Evolutionary conservation across 139 green algal species (phyloP).

Genomic region (Mesotaenium endlicherianum): DNA sequence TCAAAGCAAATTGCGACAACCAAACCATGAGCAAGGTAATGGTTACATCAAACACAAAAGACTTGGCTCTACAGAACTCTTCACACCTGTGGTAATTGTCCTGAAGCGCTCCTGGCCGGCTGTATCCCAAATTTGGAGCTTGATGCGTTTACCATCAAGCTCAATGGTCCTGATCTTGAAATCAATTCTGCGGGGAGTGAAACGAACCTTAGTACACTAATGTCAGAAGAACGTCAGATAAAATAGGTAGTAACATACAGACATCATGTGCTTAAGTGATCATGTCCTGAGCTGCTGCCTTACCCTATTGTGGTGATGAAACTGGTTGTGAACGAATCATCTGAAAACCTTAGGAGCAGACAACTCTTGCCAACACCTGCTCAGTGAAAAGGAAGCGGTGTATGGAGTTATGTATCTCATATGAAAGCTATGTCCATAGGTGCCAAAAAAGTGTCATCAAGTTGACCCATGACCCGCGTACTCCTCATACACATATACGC

Average conservation of each 20-base stretch:
- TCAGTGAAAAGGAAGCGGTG: conserved; percentile 30
- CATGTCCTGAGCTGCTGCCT: too few relatives aligned
- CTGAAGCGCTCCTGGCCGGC: conserved; percentile 96
- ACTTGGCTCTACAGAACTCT: not conserved
- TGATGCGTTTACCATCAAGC: conserved; percentile 89
- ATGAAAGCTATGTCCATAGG: too few relatives aligned
- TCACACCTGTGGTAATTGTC: conserved; percentile 81
- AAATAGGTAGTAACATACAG: not conserved
- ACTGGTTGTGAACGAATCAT: conserved; percentile 92
- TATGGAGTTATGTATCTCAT: too few relatives aligned
- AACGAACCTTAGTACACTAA: not conserved
- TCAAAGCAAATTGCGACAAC: too few relatives aligned
- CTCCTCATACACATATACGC: too few relatives aligned
- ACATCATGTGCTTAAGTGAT: too few relatives aligned
- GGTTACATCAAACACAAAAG: too few relatives aligned
- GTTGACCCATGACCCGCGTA: too few relatives aligned
- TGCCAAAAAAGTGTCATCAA: too few relatives aligned
- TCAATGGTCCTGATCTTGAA: conserved; percentile 98
- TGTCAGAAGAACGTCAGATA: not conserved
- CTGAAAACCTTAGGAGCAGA: conserved; percentile 90
- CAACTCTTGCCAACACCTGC: conserved; percentile 94
- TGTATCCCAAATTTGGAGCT: conserved; percentile 99
- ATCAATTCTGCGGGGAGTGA: conserved; percentile 66
- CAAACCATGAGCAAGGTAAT: too few relatives aligned
- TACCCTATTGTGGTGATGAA: conserved; percentile 99